Evolutionary conservation across 148 eudicot species (phyloP).

Genomic region (Vaccinium vitisidaea): DNA sequence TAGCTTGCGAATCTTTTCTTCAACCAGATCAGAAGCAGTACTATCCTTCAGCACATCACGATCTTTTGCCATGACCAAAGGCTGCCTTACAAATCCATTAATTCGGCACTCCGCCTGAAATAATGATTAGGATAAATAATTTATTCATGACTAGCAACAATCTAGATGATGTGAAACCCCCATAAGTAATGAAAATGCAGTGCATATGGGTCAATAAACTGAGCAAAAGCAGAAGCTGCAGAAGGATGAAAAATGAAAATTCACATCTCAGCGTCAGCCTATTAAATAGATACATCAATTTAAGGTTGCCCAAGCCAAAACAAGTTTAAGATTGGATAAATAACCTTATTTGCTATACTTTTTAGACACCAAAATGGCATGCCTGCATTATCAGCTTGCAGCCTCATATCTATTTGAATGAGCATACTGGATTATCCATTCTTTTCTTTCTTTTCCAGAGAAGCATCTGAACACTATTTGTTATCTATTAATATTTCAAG

Average conservation of each 20-base stretch:
- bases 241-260: neutral
- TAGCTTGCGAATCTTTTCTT: slow-evolving; percentile 44
- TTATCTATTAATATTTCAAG: neutral
- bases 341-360: neutral
- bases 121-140: neutral
- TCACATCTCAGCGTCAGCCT: neutral
- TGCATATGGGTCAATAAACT: neutral
- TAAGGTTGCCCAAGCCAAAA: neutral
- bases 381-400: neutral
- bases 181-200: neutral
- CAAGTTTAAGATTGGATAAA: neutral
- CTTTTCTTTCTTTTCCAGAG: neutral
- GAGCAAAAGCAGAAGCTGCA: neutral
- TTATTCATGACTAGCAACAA: neutral
- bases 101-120: slow-evolving; percentile 35
- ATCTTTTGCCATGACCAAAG: slow-evolving; percentile 31
- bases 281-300: neutral
- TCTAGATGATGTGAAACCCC: neutral
- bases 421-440: neutral
- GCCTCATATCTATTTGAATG: neutral
- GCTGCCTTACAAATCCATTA: slow-evolving; percentile 36
- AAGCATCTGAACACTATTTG: neutral
- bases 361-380: neutral
- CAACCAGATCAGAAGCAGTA: slow-evolving; percentile 30
- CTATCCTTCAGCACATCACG: slow-evolving; percentile 22